phyloP scores from a whole-genome alignment of 2,329 filamentous ascomycete genomes.

The Cladophialophora psammophila region DNA sequence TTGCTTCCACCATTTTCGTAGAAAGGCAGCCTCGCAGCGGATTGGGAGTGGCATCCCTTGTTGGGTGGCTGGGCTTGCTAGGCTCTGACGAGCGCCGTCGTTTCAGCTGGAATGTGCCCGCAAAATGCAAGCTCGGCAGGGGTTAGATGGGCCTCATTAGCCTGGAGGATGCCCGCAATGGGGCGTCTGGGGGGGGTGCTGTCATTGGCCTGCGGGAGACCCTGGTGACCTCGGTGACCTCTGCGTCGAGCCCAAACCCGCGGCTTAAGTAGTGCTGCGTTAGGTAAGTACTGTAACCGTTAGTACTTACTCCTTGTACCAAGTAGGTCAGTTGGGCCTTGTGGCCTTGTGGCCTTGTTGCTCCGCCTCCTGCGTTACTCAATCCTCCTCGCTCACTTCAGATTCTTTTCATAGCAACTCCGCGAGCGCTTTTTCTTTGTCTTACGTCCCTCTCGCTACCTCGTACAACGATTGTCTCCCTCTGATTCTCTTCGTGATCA shows the following conservation, averaged over 20 bases:
- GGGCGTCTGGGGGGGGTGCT: background rate
- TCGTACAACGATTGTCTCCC: background rate
- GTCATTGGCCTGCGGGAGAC: constrained; percentile 6
- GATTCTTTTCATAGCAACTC: constrained; percentile 23
- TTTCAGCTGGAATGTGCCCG: constrained; percentile 29
- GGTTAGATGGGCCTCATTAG: constrained; percentile 14
- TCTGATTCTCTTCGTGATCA: background rate
- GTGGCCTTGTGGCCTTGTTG: constrained; percentile 16
- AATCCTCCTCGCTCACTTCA: constrained; percentile 17
- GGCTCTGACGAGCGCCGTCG: constrained; percentile 14
- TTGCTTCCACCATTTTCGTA: background rate
- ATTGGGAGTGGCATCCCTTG: constrained; percentile 1
- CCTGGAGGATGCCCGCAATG: constrained; percentile 8
- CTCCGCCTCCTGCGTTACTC: constrained; percentile 32
- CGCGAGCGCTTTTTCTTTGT: constrained; percentile 9
- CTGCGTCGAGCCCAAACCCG: constrained; percentile 10
- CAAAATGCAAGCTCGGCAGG: constrained; percentile 19
- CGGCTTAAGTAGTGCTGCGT: background rate
- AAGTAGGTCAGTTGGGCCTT: no score
- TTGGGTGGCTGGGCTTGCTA: constrained; percentile 2
- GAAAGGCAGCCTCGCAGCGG: background rate
- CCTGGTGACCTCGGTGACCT: background rate
- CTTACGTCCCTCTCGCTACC: background rate
- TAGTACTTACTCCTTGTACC: no score
- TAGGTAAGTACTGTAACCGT: no score